Conservation (phyloP, 352 stramenopile genomes). For the Phytophthora lateralis region DNA sequence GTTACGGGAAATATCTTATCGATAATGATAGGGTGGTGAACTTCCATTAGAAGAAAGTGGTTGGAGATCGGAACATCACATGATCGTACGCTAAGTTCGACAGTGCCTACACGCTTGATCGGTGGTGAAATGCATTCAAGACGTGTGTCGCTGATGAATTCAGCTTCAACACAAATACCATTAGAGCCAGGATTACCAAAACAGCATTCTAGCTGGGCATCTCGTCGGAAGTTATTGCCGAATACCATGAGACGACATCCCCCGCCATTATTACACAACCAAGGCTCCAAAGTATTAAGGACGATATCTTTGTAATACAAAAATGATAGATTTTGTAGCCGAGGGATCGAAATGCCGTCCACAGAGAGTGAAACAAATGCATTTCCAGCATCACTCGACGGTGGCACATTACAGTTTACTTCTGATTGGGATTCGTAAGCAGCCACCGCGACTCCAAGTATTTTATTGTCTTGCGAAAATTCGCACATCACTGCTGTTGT, state of each 20-base stretch:
- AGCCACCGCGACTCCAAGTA: neutral
- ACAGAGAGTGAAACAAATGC: slow-evolving; percentile 35
- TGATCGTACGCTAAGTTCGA: slow-evolving; percentile 32
- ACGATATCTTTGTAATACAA: slow-evolving; percentile 37
- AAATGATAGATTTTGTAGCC: slow-evolving; percentile 33
- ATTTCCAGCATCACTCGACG: slow-evolving; percentile 12
- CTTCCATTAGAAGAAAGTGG: slow-evolving; percentile 24
- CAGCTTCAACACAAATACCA: slow-evolving; percentile 24
- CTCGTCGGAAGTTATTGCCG: slow-evolving; percentile 42
- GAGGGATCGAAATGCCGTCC: slow-evolving; percentile 28
- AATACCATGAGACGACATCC: slow-evolving; percentile 25
- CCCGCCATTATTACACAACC: slow-evolving; percentile 51
- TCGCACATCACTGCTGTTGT: slow-evolving; percentile 31
- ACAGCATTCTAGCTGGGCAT: slow-evolving; percentile 54
- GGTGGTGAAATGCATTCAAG: slow-evolving; percentile 38
- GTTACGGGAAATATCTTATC: slow-evolving; percentile 29
- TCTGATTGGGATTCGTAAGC: slow-evolving; percentile 25
- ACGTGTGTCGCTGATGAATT: slow-evolving; percentile 41
- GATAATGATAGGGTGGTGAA: slow-evolving; percentile 39
- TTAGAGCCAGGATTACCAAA: slow-evolving; percentile 31
- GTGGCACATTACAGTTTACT: slow-evolving; percentile 34
- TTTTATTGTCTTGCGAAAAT: slow-evolving; percentile 26
- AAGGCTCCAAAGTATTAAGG: slow-evolving; percentile 52
- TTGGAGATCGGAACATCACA: slow-evolving; percentile 9
- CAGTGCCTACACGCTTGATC: slow-evolving; percentile 15